phyloP scores from a whole-genome alignment of 78 protist species.

The Pelomyxa schiedti region DNA sequence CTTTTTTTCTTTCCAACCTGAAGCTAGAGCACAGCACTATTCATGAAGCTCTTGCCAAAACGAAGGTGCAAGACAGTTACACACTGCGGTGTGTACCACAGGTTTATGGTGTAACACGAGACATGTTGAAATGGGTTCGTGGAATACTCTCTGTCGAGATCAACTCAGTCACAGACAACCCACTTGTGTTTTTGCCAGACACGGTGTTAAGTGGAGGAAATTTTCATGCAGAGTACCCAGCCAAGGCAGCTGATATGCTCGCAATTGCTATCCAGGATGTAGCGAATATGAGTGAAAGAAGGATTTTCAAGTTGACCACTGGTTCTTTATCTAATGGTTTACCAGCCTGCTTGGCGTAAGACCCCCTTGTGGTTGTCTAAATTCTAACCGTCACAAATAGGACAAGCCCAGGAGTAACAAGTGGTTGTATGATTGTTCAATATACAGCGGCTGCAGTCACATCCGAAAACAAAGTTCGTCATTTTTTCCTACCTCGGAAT shows the following conservation, averaged over 20 bases:
- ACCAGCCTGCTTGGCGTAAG: slow-evolving; percentile 68
- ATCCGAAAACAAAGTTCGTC: slow-evolving; percentile 79
- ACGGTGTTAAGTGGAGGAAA: slow-evolving; percentile 52
- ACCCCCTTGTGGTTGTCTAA: slow-evolving; percentile 60
- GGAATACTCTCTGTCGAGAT: slow-evolving; percentile 61
- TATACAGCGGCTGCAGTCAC: slow-evolving; percentile 79
- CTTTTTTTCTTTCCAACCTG: not conserved
- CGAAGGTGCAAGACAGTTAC: slow-evolving; percentile 79
- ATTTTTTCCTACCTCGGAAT: too few relatives aligned
- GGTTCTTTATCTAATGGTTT: slow-evolving; percentile 58
- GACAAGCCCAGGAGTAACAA: too few relatives aligned
- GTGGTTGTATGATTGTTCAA: slow-evolving; percentile 89
- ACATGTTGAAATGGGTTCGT: slow-evolving; percentile 57
- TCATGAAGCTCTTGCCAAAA: not conserved
- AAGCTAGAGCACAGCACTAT: not conserved
- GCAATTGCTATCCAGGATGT: slow-evolving; percentile 72
- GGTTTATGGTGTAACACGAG: slow-evolving; percentile 66
- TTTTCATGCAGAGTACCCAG: slow-evolving; percentile 68
- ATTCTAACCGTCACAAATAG: too few relatives aligned
- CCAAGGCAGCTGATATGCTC: slow-evolving; percentile 70
- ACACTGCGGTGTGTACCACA: slow-evolving; percentile 85
- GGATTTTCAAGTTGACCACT: too few relatives aligned
- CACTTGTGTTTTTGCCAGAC: slow-evolving; percentile 71
- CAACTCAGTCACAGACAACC: slow-evolving; percentile 87
- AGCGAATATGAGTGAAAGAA: slow-evolving; percentile 64